Conservation (phyloP, 306 rosid species). For the Vicia sativa region DNA sequence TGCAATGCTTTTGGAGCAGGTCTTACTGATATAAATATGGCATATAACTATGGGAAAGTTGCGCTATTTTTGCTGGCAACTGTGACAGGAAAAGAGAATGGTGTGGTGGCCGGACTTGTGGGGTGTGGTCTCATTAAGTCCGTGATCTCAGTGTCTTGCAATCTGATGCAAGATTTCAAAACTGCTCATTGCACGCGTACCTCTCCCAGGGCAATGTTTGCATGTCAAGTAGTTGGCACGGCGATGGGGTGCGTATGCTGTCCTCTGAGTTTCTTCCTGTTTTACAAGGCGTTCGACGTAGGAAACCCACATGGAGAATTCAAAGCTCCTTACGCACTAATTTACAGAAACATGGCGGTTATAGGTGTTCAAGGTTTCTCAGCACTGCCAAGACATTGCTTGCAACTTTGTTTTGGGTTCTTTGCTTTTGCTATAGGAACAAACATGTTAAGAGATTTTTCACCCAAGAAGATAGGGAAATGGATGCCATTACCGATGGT, state of each 20-base stretch:
- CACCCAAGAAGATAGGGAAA: slow-evolving; percentile 67
- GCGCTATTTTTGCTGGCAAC: slow-evolving; percentile 83
- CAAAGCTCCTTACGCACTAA: slow-evolving; percentile 89
- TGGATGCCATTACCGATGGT: slow-evolving; percentile 96
- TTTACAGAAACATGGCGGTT: slow-evolving; percentile 50
- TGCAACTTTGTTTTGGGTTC: slow-evolving; percentile 61
- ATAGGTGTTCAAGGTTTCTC: slow-evolving; percentile 56
- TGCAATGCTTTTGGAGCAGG: slow-evolving; percentile 96
- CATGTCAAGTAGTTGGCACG: slow-evolving; percentile 75
- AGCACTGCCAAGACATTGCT: slow-evolving; percentile 80
- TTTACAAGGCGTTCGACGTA: slow-evolving; percentile 55
- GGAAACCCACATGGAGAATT: slow-evolving; percentile 80
- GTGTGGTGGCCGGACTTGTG: slow-evolving; percentile 58
- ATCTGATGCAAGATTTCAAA: slow-evolving; percentile 89
- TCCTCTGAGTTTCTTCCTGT: slow-evolving; percentile 85
- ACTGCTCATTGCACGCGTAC: slow-evolving; percentile 82
- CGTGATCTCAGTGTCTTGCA: slow-evolving; percentile 73
- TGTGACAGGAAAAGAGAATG: slow-evolving; percentile 44
- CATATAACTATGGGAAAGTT: slow-evolving; percentile 90
- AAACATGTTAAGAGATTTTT: slow-evolving; percentile 41
- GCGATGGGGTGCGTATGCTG: slow-evolving; percentile 70
- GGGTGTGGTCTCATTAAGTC: slow-evolving; percentile 85
- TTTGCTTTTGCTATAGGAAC: slow-evolving; percentile 45
- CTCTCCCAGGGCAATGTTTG: slow-evolving; percentile 91
- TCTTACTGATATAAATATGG: slow-evolving; percentile 94